Conservation (phyloP, 768 basidiomycete species). For the Amanita subjunquillea region DNA sequence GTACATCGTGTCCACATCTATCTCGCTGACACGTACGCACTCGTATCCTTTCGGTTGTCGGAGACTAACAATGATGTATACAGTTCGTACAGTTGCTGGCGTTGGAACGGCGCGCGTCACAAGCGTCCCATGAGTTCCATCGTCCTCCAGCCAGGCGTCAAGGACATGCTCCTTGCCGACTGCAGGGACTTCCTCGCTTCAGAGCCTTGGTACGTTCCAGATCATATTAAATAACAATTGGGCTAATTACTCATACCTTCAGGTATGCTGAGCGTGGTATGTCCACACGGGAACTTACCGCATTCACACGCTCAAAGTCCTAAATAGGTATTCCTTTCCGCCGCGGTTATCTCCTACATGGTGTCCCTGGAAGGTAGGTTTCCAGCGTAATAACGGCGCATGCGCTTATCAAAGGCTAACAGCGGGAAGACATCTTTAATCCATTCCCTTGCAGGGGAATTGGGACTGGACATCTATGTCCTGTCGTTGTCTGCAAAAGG, state of each 20-base stretch:
- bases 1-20: constrained; percentile 87
- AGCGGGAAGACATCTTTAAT: constrained; percentile 85
- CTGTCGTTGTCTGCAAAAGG: constrained; percentile 83
- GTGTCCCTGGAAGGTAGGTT: constrained; percentile 72
- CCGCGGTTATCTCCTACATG: constrained; percentile 75
- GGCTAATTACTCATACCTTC: constrained; percentile 9
- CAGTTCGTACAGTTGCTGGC: constrained; percentile 70
- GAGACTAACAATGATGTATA: neutral
- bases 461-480: constrained; percentile 86
- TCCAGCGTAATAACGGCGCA: neutral
- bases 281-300: constrained; percentile 13
- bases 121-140: constrained; percentile 92
- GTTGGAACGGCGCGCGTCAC: constrained; percentile 82
- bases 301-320: constrained; percentile 10
- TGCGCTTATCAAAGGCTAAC: constrained; percentile 6
- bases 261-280: constrained; percentile 88
- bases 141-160: constrained; percentile 80
- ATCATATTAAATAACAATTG: constrained; percentile 1
- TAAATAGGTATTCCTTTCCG: constrained; percentile 75
- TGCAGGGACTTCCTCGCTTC: constrained; percentile 79
- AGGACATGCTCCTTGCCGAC: constrained; percentile 83
- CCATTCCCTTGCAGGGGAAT: constrained; percentile 75
- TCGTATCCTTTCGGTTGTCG: constrained; percentile 5
- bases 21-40: constrained; percentile 75
- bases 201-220: constrained; percentile 64